A percentile compares a stretch with the other conserved stretches of the same genome.
Conservation (phyloP, 805 yeast genomes). For the Nakazawaea holstii region DNA sequence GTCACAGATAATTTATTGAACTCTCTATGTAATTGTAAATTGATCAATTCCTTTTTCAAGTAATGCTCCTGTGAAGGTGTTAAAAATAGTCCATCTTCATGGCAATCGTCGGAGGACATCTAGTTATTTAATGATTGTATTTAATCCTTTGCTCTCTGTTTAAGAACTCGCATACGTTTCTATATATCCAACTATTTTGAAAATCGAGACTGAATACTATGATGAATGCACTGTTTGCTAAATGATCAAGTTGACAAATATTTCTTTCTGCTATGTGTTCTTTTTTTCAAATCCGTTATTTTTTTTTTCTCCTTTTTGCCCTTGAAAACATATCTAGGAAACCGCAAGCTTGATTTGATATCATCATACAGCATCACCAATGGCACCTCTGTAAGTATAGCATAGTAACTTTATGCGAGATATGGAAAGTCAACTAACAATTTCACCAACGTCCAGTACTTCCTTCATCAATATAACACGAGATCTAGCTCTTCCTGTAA, state of each 20-base stretch:
- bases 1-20: slow-evolving; percentile 41
- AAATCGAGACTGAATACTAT: too few species aligned
- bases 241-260: too few species aligned
- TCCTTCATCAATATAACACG: slow-evolving; percentile 8
- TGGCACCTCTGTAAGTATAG: slow-evolving; percentile 10
- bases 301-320: neutral
- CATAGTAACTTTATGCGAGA: too few species aligned
- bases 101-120: neutral
- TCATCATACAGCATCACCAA: neutral
- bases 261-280: too few species aligned
- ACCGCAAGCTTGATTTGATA: neutral
- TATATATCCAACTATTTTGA: too few species aligned
- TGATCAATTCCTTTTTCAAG: slow-evolving; percentile 74
- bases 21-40: slow-evolving; percentile 58
- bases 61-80: slow-evolving; percentile 78
- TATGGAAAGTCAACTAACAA: neutral
- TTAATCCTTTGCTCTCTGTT: neutral
- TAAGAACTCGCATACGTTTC: too few species aligned
- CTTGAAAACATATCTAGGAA: neutral
- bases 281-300: neutral
- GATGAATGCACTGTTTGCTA: too few species aligned
- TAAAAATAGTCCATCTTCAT: slow-evolving; percentile 16
- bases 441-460: slow-evolving; percentile 1
- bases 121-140: too few species aligned
- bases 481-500: slow-evolving; percentile 4